These are phyloP conservation scores for Tetrapisispora namnaoensis DNA, from an alignment of 805 yeast genomes.

Conservation along the genomic window DNA sequence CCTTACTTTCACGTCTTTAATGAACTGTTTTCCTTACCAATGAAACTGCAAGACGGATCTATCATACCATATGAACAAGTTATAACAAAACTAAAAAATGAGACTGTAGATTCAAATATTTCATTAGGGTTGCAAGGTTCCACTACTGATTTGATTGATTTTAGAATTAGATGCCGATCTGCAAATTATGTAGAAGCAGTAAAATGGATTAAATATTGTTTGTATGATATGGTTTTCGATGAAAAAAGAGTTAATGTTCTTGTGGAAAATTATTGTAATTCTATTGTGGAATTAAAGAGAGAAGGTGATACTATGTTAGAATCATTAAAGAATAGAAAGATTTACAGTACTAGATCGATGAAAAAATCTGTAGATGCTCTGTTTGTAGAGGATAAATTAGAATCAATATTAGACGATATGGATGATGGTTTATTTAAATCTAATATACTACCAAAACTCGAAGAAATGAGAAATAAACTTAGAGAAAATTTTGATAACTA, in stretches of 20 bases:
- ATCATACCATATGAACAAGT: conserved; percentile 63
- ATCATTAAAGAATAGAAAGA: conserved; percentile 46
- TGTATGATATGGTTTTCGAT: conserved; percentile 63
- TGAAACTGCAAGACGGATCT: conserved; percentile 51
- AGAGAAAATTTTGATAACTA: conserved; percentile 42
- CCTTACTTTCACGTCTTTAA: conserved; percentile 58
- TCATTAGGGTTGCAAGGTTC: conserved; percentile 48
- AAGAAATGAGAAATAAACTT: conserved; percentile 44
- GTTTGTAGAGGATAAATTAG: conserved; percentile 50
- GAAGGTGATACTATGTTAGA: conserved; percentile 46
- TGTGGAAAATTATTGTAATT: conserved; percentile 31
- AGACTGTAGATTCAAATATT: conserved; percentile 52
- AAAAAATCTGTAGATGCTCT: conserved; percentile 57
- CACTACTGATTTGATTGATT: conserved; percentile 55
- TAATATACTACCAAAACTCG: conserved; percentile 25
- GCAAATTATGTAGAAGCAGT: conserved; percentile 59
- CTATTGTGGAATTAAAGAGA: conserved; percentile 32
- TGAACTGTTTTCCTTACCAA: conserved; percentile 64
- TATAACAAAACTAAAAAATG: conserved; percentile 61
- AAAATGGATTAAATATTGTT: conserved; percentile 61
- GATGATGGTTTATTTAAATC: conserved; percentile 43
- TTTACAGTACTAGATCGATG: conserved; percentile 51
- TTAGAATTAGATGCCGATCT: conserved; percentile 51
- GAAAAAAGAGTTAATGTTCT: conserved; percentile 58
- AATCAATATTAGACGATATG: conserved; percentile 38